Conservation (phyloP, 768 basidiomycete species). For the Trametes meyenii region DNA sequence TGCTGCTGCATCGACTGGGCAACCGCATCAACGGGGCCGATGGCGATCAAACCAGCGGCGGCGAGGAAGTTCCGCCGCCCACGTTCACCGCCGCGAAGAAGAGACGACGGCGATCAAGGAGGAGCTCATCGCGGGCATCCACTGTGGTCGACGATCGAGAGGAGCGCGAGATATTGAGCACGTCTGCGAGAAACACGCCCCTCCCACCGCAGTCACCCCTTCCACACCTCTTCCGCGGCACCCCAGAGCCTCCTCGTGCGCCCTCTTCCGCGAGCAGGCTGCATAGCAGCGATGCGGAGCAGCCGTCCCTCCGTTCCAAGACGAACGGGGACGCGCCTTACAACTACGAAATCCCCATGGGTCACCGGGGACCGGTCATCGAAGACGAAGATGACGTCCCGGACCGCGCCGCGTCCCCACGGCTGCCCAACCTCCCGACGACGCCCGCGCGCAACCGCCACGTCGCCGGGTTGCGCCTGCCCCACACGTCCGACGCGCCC, state of each 20-base stretch:
- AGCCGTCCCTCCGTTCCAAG: slow-evolving; percentile 6
- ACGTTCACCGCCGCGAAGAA: slow-evolving; percentile 40
- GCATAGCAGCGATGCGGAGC: slow-evolving; percentile 14
- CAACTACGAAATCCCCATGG: slow-evolving; percentile 41
- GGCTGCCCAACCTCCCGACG: slow-evolving; percentile 41
- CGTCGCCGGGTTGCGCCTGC: slow-evolving; percentile 40
- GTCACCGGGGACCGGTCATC: slow-evolving; percentile 61
- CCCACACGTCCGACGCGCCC: slow-evolving; percentile 56
- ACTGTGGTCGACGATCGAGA: slow-evolving; percentile 50
- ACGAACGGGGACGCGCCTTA: slow-evolving; percentile 12
- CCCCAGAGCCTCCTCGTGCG: slow-evolving; percentile 25
- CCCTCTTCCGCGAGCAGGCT: slow-evolving; percentile 22
- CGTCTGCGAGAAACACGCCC: slow-evolving; percentile 59
- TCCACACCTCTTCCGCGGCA: slow-evolving; percentile 38
- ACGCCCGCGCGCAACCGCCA: slow-evolving; percentile 46
- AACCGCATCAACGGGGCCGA: slow-evolving; percentile 63
- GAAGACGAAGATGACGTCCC: slow-evolving; percentile 68
- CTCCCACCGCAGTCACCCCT: slow-evolving; percentile 54
- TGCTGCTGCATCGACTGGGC: slow-evolving; percentile 66
- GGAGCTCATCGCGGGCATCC: slow-evolving; percentile 40
- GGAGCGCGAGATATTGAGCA: slow-evolving; percentile 41
- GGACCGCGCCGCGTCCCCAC: slow-evolving; percentile 38
- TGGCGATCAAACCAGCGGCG: slow-evolving; percentile 49
- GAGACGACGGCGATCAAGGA: slow-evolving; percentile 56
- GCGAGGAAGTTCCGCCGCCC: slow-evolving; percentile 40